Base-by-base conservation (phyloP, 768 basidiomycete genomes). In the Leccinum boreale region DNA sequence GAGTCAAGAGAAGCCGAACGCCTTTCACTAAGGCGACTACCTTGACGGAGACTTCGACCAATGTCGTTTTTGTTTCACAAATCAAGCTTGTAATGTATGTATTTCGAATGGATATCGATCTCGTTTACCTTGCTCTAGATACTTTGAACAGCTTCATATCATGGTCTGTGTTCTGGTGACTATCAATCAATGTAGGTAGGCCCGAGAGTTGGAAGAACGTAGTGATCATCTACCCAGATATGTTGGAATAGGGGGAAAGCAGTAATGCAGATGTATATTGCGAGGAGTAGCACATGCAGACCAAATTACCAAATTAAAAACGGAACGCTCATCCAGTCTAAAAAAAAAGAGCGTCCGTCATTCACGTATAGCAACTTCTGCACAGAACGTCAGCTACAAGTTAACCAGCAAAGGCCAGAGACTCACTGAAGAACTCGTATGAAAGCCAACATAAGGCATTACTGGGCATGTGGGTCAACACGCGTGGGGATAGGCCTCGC, bases 351-450 rank as follows among this genome's bases (percentile, higher is more conserved):
- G 44, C 52, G 55, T 53, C 55, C 57, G 46, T 71, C 57, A 73
- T 52, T 75, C 74, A 39, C 86, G 84, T 74, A 87, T 87, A 35
- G 84, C 83, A 58, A 79, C 84, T 74, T 87, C 86, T 87, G 74
- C 58, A 68, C 62, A 55, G 33, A 21, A 39, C 45, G 45, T 66
- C 57, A 66, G 59, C 10, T 29, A 11, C 44, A 50, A 31, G 33
- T 35, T 26, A 24, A n/a, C 28, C 26, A 48, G 26, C 17, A 54
- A 56, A 39, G 21, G 54, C 33, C 31, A 10, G 50, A 53, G 52
- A 86, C 94, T 77, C 71, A 96, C 94, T 97, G 83, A 97, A 97
- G 77, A 96, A 97, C 74, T 98, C 95, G 68, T 98, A 95, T 53
- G 94, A 95, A 71, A 95, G 78, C 97, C 96, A 99, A 74, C 92